Base-by-base conservation (phyloP, 345 rosid genomes). In the Heritiera littoralis region DNA sequence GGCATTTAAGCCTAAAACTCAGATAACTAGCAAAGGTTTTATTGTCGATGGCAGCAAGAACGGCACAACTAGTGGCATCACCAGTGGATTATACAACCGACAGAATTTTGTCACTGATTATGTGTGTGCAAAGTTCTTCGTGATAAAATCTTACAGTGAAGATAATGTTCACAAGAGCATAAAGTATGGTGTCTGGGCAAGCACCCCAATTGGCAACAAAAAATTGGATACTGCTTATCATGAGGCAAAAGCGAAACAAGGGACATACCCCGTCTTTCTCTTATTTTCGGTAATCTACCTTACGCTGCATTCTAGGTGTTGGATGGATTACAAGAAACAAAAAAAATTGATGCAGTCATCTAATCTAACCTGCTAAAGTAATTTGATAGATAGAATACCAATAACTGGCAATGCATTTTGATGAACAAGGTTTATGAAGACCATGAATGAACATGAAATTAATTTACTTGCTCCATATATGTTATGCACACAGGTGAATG, bases 141-240 rank as follows among this genome's bases (percentile, higher is more conserved):
- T 94, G 63, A 94, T 94, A 35, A 94, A 94, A 85, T 94, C 98
- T 1, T 94, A 94, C 77, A 94, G 95, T 79, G 98, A 94, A 85
- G 98, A 94, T 84, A 93, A 94, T 82, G 92, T 94, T 64, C 92
- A 92, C 84, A 94, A 89, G 86, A 92, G 97, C 88, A 89, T 94
- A 60, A 94, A 92, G 82, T 90, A 94, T 77, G 85, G 92, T 85
- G 94, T 94, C 81, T 92, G 98, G 98, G 97, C 98, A 20, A 92
- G 97, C 87, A 94, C 95, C 18, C 88, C 89, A 30, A 92, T 84
- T 70, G 97, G 95, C 75, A 94, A 92, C 93, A 94, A 87, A 81
- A 94, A 92, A 81, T 77, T 94, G 63, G 95, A 94, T 88, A 90
- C 90, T 75, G 95, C 98, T 56, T 94, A 88, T 78, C 84, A 80